Percentiles rank a stretch among this genome's conserved stretches.
Evolutionary conservation across 129 eudicot genomes (phyloP).

Genomic region (Ambrosia trifida): DNA sequence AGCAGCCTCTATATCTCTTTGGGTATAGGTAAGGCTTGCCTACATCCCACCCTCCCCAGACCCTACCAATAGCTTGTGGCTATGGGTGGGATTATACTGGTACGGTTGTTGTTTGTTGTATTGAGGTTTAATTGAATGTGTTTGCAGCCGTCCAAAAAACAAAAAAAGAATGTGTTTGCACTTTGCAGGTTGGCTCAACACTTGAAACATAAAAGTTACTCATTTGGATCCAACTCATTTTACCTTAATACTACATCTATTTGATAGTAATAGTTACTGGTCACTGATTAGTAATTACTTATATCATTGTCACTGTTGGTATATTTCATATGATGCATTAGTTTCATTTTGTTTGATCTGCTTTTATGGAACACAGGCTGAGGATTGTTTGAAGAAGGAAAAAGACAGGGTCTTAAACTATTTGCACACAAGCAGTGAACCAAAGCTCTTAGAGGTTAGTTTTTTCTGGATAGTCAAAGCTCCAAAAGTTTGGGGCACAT

Average conservation of each 20-base stretch:
- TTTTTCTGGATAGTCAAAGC: slow-evolving; percentile 9
- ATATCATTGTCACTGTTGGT: background rate
- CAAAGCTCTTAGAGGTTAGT: slow-evolving; percentile 83
- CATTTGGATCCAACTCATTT: background rate
- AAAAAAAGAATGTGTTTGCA: background rate
- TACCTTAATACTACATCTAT: background rate
- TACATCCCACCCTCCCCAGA: no score
- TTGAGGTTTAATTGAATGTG: background rate
- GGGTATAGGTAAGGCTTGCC: no score
- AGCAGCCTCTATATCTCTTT: no score
- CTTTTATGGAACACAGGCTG: slow-evolving; percentile 51
- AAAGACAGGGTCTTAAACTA: slow-evolving; percentile 78
- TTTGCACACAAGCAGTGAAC: slow-evolving; percentile 77
- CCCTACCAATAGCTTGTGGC: no score
- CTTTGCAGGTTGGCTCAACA: background rate
- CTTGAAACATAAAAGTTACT: background rate
- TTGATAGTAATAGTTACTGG: background rate
- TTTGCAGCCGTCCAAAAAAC: background rate
- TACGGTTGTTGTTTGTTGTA: no score
- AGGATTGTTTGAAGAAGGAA: slow-evolving; percentile 82
- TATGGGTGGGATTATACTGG: no score
- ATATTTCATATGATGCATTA: background rate
- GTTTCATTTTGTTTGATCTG: slow-evolving; percentile 13
- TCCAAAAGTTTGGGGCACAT: background rate
- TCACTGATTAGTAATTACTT: background rate